Base-by-base conservation (phyloP, 352 stramenopile species). In the Pythium volutum region DNA sequence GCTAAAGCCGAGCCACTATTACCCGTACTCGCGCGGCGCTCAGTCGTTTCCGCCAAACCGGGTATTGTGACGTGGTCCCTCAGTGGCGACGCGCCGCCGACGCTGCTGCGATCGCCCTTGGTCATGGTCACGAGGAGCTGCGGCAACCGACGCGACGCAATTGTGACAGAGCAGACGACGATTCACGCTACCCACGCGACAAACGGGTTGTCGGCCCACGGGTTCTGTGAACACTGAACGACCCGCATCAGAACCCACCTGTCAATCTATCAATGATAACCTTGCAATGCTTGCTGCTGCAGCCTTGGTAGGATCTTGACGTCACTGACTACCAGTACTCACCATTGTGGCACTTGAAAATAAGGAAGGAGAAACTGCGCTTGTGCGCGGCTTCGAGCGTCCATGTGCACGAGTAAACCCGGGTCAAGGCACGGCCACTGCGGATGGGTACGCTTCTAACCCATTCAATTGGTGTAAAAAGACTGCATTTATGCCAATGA, bases 41-140 rank as follows among this genome's bases (percentile, higher is more conserved):
- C 47, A 2, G 45, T 22, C 11, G 20, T 55, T 4, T 62, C 55
- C 1, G 48, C 5, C 15, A 65, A 31, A 20, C 49, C 49, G 12
- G 59, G 50, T 22, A 66, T 56, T 10, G 23, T 34, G 23, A 56
- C 34, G 2, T 54, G 27, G 26, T 43, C 50, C 8, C 26, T 4
- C n/a, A 51, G 36, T 20, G 23, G 45, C 15, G 52, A 23, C 16
- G 25, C 60, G 46, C 9, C 18, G 22, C 54, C 39, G n/a, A 33
- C 25, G 20, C 43, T 42, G 12, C 36, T 49, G 48, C 60, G 27
- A 22, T 22, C 18, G 1, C 38, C 49, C 36, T 67, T 67, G 18
- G 60, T 67, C 60, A 67, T 66, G 1, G 23, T 23, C 9, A 18
- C 27, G 48, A n/a, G n/a, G n/a, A n/a, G 20, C 11, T 16, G 27